Base-by-base conservation (phyloP, 108 stramenopile species). In the Seminavis robusta region DNA sequence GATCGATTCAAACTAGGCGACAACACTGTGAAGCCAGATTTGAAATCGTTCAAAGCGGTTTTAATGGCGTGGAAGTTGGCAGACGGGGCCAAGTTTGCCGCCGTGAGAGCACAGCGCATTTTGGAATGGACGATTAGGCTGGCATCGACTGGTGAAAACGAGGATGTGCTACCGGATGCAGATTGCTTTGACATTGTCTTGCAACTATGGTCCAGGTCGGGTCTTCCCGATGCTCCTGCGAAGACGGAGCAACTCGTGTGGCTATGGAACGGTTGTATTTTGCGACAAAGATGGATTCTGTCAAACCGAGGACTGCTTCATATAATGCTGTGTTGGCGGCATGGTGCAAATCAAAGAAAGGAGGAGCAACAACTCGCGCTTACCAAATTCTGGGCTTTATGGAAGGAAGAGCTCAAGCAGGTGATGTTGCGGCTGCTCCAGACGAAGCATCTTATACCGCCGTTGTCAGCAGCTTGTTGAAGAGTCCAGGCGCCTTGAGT, bases 51-150 rank as follows among this genome's bases (percentile, higher is more conserved):
- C 62, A 78, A 78, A 30, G 41, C 47, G 10, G 69, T 59, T 31
- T 45, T 79, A 19, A 61, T 61, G 45, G 72, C 72, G 1, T 81
- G 75, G 72, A 49, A 56, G 41, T 62, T 75, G 15, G 45, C 43
- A 19, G 33, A 33, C 31, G 45, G 24, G 3, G n/a, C 10, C 27
- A 20, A 56, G 16, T 45, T 45, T 37, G 52, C 65, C 0, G 74
- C 72, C 13, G 25, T 56, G 44, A 71, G 57, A 37, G 65, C 65
- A 36, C 79, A 65, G 44, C 66, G 49, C 43, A 72, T 75, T 21
- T 47, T 92, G 53, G 80, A 85, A 23, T 84, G 84, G 80, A 92
- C 88, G 86, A 65, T 52, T 13, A 37, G 61, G 13, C 24, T 86
- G 4, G 72, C 76, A 59, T 27, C 64, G n/a, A 32, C 44, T 7